Conservation (phyloP, 768 basidiomycete species). For the Lactifluus rugatus region DNA sequence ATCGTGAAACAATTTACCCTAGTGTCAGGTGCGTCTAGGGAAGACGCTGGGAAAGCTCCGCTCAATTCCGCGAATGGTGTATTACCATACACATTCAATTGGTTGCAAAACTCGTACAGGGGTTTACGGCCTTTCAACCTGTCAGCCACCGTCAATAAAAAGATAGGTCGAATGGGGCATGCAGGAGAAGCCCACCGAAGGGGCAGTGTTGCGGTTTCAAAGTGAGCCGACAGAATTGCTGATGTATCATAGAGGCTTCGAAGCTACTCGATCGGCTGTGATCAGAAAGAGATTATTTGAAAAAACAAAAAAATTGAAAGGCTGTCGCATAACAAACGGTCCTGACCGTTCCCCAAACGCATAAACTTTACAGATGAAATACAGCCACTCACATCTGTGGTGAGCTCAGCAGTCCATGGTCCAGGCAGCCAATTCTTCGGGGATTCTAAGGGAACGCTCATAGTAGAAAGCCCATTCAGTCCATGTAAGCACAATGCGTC, state of each 20-base stretch:
- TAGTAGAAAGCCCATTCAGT: conserved; percentile 24
- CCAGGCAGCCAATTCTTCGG: conserved; percentile 24
- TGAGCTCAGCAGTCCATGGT: conserved; percentile 24
- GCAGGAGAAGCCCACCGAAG: conserved; percentile 20
- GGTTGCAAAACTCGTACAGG: conserved; percentile 36
- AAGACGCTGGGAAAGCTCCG: conserved; percentile 42
- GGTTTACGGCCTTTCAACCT: conserved; percentile 30
- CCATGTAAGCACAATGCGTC: conserved; percentile 43
- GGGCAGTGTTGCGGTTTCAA: conserved; percentile 31
- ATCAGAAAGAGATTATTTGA: background rate
- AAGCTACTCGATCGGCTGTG: conserved; percentile 15
- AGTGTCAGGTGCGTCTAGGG: conserved; percentile 23
- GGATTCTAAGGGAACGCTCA: conserved; percentile 26
- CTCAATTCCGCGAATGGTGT: conserved; percentile 47
- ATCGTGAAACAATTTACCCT: conserved; percentile 36
- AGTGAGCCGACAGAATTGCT: conserved; percentile 30
- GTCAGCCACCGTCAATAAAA: background rate
- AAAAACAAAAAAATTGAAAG: background rate
- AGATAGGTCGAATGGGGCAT: too few relatives aligned
- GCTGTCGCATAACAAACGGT: background rate
- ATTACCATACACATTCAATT: conserved; percentile 44
- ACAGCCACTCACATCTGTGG: conserved; percentile 22
- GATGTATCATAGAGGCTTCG: conserved; percentile 26
- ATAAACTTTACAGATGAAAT: background rate
- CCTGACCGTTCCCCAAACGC: background rate